These are phyloP conservation scores for Talaromyces sp. DNA, from an alignment of 2,329 filamentous ascomycete genomes.

Conservation along the genomic window DNA sequence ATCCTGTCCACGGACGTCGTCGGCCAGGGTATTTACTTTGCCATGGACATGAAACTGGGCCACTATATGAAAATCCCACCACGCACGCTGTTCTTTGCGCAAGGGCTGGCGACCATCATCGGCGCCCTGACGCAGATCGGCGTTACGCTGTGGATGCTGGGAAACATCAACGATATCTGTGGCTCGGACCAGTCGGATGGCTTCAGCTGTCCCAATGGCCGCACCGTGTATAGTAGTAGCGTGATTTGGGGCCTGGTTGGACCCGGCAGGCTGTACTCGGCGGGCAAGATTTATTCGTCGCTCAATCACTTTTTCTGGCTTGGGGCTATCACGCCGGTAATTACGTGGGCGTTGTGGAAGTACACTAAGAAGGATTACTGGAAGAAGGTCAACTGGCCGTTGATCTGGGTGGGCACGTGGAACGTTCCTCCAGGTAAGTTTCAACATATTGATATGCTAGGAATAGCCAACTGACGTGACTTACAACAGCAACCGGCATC, in stretches of 20 bases:
- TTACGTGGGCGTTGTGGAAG: constrained; percentile 28
- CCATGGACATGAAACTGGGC: constrained; percentile 48
- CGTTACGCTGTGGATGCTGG: constrained; percentile 34
- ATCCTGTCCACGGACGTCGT: constrained; percentile 39
- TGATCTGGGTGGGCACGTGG: constrained; percentile 11
- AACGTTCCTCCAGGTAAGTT: constrained; percentile 9
- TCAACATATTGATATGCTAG: too few relatives aligned
- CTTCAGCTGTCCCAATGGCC: constrained; percentile 47
- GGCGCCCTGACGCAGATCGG: constrained; percentile 41
- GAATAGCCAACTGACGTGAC: not conserved
- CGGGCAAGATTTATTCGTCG: constrained; percentile 43
- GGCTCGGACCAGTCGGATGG: constrained; percentile 36
- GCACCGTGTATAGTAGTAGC: constrained; percentile 46
- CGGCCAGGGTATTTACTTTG: constrained; percentile 44
- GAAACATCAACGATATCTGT: constrained; percentile 41
- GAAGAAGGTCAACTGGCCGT: constrained; percentile 20
- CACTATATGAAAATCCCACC: constrained; percentile 50
- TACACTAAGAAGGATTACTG: constrained; percentile 27
- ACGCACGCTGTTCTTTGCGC: constrained; percentile 44
- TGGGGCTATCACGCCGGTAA: constrained; percentile 38
- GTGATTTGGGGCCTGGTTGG: constrained; percentile 52
- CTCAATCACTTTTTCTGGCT: constrained; percentile 51
- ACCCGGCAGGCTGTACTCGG: constrained; percentile 44
- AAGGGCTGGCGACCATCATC: constrained; percentile 45
- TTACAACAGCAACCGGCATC: constrained; percentile 24